Conservation (phyloP, 1,284 basidiomycete species). For the Trichosporon inkin region DNA sequence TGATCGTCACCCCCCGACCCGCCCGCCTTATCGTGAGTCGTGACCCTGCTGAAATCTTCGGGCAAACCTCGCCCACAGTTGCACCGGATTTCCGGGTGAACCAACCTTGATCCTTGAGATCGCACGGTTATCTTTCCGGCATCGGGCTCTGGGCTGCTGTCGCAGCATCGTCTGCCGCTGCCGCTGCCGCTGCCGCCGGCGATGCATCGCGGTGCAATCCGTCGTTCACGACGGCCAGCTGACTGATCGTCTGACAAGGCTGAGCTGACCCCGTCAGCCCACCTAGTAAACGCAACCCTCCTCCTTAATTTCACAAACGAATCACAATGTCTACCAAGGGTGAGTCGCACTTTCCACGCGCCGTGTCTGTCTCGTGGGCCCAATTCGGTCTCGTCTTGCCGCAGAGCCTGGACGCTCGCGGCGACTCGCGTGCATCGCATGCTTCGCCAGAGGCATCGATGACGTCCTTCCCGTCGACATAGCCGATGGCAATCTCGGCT, state of each 20-base stretch:
- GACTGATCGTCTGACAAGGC: not conserved
- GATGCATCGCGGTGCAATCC: not conserved
- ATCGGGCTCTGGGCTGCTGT: not conserved
- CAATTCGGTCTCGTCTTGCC: not conserved
- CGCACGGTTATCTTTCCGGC: not conserved
- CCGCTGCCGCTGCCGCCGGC: not conserved
- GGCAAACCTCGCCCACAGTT: slow-evolving; percentile 8
- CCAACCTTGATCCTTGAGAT: not conserved
- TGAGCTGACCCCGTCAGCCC: slow-evolving; percentile 9
- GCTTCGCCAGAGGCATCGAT: not conserved
- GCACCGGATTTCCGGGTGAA: slow-evolving; percentile 5
- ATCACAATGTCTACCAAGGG: slow-evolving; percentile 50
- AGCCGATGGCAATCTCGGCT: not conserved
- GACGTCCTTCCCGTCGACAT: not conserved
- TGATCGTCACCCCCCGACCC: not conserved
- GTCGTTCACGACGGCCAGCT: not conserved
- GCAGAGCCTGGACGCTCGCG: no score
- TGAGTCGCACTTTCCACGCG: slow-evolving; percentile 27
- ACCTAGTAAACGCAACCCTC: slow-evolving; percentile 12
- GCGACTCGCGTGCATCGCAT: not conserved
- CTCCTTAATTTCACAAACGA: slow-evolving; percentile 11
- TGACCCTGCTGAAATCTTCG: slow-evolving; percentile 6
- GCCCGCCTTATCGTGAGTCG: slow-evolving; percentile 15
- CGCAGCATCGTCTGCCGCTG: not conserved
- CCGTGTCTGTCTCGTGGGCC: not conserved